phyloP scores from a whole-genome alignment of 768 basidiomycete genomes.

The Suillus discolor region DNA sequence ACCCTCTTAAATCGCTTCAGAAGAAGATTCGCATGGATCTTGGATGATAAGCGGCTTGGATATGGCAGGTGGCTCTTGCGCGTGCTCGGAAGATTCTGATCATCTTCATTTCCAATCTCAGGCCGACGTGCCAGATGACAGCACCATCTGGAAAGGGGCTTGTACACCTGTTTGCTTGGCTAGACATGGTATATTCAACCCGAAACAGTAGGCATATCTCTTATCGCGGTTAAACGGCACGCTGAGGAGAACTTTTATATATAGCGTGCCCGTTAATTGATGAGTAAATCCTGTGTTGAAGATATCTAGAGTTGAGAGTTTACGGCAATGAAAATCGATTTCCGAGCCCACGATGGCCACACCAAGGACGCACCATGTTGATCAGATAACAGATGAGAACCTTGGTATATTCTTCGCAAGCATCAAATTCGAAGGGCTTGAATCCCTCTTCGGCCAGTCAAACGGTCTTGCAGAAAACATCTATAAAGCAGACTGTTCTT shows the following conservation, averaged over 20 bases:
- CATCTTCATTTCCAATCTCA: not conserved
- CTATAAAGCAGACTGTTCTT: not conserved
- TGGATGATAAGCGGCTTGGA: constrained; percentile 12
- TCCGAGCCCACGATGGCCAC: not conserved
- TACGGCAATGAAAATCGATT: not conserved
- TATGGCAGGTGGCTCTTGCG: not conserved
- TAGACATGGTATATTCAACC: not conserved
- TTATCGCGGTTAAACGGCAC: not conserved
- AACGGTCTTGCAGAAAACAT: not conserved
- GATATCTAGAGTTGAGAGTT: not conserved
- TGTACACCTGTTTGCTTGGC: not conserved
- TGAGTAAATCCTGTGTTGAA: not conserved
- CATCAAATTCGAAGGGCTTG: not conserved
- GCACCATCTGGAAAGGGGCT: not conserved
- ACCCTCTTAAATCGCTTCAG: constrained; percentile 8
- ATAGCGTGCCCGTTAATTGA: not conserved
- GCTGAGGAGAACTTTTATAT: constrained; percentile 5
- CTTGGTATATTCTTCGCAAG: not conserved
- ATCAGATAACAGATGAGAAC: not conserved
- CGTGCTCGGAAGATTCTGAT: not conserved
- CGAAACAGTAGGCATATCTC: not conserved
- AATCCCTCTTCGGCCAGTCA: not conserved
- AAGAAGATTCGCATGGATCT: not conserved
- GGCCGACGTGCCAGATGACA: no score
- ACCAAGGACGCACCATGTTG: not conserved